Base-by-base conservation (phyloP, 257 asterid species). In the Solanum dulcamara region DNA sequence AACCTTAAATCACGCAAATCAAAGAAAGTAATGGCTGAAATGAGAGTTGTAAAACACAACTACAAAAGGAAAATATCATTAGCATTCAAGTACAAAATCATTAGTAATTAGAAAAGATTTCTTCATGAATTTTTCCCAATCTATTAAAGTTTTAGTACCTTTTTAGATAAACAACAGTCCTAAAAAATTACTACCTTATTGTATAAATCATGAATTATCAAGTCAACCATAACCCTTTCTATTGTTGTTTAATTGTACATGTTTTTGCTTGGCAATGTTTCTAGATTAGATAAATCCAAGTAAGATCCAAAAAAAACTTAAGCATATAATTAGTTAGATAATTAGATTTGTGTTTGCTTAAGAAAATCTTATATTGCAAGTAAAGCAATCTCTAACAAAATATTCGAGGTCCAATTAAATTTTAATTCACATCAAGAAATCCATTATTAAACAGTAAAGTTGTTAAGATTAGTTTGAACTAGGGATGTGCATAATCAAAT, bases 11-110 rank as follows among this genome's bases (percentile, higher is more conserved):
- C 60, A 75, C 59, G 81, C 59, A 77, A 77, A 17, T 77, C 62
- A 77, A 17, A 28, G 17, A 28, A 46, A 15, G 28, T 77, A 46
- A 48, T 28, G 13, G 44, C 46, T 68, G 40, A 77, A 48, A 79
- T 79, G 42, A 26, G 18, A 28, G 82, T 75, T 44, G 37, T 70
- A 44, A 44, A 75, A 26, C 42, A 46, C 17, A 9, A 28, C 38
- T 48, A 79, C 18, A 4, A 44, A 17, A 46, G 83, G 62, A 77
- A 77, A 85, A 84, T 83, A 89, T 92, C 81, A 86, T 86, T 87
- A 77, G 90, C 90, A 87, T 87, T 88, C 42, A 88, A 86, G 38
- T 84, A 85, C 75, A 60, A 84, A 84, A 89, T 90, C 81, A 90
- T 89, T 87, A 84, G 84, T 79, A 48, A 48, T 79, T 79, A 17